Base-by-base conservation (phyloP, 352 stramenopile genomes). In the Globisporangium recalcitrans region DNA sequence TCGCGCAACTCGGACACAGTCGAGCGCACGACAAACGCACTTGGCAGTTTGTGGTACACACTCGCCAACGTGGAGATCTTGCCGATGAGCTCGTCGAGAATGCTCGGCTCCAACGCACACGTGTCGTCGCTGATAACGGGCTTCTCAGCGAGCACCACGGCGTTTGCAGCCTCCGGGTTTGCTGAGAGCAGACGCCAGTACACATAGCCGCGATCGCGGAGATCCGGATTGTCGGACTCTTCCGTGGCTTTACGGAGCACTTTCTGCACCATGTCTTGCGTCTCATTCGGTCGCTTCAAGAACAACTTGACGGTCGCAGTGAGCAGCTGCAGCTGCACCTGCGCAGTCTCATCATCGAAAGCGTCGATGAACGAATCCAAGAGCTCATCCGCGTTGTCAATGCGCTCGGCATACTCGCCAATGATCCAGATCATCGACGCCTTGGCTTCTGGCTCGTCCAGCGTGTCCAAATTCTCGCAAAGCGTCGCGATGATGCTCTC, bases 361-460 rank as follows among this genome's bases (percentile, higher is more conserved):
- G 93, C 91, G 56, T 99, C 97, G 34, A 99, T 87, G 77, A 99
- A 99, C 54, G 92, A 98, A 67, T 99, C 97, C 10, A 99, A 73
- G 21, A 99, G 80, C 71, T 99, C 97, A 73, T 99, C 97, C 0
- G 97, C 97, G 73, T 99, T 99, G 70, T 99, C 97, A 63, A 99
- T 99, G 58, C 97, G 95, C 72, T 99, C 97, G 3, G 97, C 96
- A 72, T 99, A 99, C 82, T 99, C 97, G 34, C 97, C 97, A 69
- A 99, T 98, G 72, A 99, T 99, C 97, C 97, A 99, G 71, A 99
- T 98, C 95, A 99, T 99, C 19, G 87, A 96, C 5, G 97, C 97
- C 82, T 99, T 99, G 11, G 97, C 97, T 70, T 99, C 93, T 0
- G 97, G 97, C 70, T 99, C 97, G 73, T 99, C 97, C 24, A 99